Percentiles rank a stretch among this genome's conserved stretches.
Conservation (phyloP, 2,329 filamentous ascomycete species). For the Polytolypa hystricis region DNA sequence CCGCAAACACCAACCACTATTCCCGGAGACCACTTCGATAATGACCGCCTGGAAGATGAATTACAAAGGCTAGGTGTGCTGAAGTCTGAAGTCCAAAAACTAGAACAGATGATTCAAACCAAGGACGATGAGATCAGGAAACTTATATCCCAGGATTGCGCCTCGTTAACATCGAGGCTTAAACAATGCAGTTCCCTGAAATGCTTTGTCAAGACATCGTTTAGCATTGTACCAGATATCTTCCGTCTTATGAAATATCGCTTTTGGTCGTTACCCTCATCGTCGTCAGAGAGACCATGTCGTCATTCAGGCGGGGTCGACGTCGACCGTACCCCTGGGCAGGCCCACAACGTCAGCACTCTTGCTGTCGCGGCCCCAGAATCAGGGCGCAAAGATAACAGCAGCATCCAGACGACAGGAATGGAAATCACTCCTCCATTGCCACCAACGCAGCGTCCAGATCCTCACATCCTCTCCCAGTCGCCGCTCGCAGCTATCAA, state of each 20-base stretch:
- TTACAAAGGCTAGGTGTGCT: slow-evolving; percentile 18
- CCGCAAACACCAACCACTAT: slow-evolving; percentile 4
- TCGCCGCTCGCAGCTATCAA: slow-evolving; percentile 2
- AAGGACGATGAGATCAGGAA: slow-evolving; percentile 19
- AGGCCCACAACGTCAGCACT: not conserved
- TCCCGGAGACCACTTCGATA: not conserved
- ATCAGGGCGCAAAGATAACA: not conserved
- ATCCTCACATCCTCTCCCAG: not conserved
- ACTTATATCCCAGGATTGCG: slow-evolving; percentile 20
- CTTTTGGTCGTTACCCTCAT: slow-evolving; percentile 16
- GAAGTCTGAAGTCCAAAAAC: slow-evolving; percentile 14
- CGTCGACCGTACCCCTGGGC: not conserved
- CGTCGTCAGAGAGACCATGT: slow-evolving; percentile 11
- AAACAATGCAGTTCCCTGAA: slow-evolving; percentile 17
- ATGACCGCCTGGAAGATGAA: slow-evolving; percentile 15
- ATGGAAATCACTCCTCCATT: not conserved
- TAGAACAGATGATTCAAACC: slow-evolving; percentile 17
- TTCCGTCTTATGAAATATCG: slow-evolving; percentile 18
- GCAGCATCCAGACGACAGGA: not conserved
- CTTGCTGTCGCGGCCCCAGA: not conserved
- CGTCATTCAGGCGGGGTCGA: not conserved
- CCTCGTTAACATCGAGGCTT: slow-evolving; percentile 14
- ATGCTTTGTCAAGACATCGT: slow-evolving; percentile 21
- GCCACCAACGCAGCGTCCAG: not conserved
- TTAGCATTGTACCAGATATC: slow-evolving; percentile 19